Conservation (phyloP, 140 eudicot genomes). For the Ambrosia hybrid region DNA sequence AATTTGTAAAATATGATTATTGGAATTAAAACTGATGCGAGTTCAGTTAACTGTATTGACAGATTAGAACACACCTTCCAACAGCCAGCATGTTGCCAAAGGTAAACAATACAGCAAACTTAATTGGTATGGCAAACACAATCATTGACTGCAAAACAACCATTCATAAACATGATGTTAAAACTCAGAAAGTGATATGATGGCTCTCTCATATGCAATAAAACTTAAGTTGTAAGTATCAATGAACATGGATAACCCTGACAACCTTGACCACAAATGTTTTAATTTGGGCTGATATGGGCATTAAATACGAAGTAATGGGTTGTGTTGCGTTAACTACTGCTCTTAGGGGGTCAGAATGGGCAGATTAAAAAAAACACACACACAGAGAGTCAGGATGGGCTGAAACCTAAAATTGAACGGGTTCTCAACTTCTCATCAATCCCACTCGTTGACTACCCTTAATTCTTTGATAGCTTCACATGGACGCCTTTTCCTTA, state of each 20-base stretch:
- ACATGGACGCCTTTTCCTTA: too few species aligned
- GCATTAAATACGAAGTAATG: too few species aligned
- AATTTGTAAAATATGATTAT: not conserved
- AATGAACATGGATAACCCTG: not conserved
- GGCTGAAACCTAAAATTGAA: too few species aligned
- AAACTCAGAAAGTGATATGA: not conserved
- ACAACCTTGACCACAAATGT: too few species aligned
- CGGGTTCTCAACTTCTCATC: too few species aligned
- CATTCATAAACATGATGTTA: constrained; percentile 14
- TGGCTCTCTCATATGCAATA: not conserved
- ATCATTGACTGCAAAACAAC: constrained; percentile 67
- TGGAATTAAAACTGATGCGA: not conserved
- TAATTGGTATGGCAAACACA: constrained; percentile 81
- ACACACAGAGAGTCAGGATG: too few species aligned
- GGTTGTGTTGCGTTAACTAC: too few species aligned
- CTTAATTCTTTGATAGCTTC: too few species aligned
- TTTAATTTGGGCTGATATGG: too few species aligned
- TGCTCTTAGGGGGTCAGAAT: too few species aligned
- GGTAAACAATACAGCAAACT: constrained; percentile 85
- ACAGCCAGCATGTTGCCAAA: constrained; percentile 85
- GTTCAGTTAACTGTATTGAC: not conserved
- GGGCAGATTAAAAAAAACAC: too few species aligned
- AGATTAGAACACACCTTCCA: constrained; percentile 69
- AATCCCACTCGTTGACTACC: too few species aligned
- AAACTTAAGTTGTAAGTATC: not conserved